phyloP scores from a whole-genome alignment of 129 eudicot species.

The Chrysanthemum lavandulifolium region DNA sequence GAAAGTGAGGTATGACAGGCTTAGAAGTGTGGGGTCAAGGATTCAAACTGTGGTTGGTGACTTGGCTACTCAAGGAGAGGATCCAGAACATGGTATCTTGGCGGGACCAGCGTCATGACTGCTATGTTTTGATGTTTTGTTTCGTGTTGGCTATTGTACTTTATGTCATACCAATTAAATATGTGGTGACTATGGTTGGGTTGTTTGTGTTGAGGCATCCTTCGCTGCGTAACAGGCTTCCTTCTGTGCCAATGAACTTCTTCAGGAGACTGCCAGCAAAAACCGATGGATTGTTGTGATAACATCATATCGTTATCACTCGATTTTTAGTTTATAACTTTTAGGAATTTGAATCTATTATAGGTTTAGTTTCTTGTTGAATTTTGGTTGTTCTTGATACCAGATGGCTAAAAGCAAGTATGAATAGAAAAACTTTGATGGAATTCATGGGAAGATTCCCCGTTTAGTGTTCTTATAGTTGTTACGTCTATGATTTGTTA shows the following conservation, averaged over 20 bases:
- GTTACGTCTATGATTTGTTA: neutral
- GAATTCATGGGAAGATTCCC: neutral
- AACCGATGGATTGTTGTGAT: slow-evolving; percentile 36
- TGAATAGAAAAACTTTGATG: neutral
- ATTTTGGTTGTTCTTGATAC: neutral
- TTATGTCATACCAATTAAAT: slow-evolving; percentile 23
- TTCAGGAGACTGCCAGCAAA: slow-evolving; percentile 36
- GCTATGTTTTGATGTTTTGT: slow-evolving; percentile 31
- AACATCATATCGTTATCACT: neutral
- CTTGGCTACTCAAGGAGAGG: slow-evolving; percentile 40
- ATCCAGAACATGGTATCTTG: slow-evolving; percentile 31
- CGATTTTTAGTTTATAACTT: neutral
- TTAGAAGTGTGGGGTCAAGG: slow-evolving; percentile 37
- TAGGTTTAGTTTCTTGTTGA: neutral
- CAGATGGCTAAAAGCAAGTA: neutral
- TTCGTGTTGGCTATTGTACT: slow-evolving; percentile 26
- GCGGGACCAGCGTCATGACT: slow-evolving; percentile 43
- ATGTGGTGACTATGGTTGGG: slow-evolving; percentile 16
- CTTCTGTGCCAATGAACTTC: slow-evolving; percentile 34
- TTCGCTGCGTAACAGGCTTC: slow-evolving; percentile 22
- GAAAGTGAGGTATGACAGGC: slow-evolving; percentile 31
- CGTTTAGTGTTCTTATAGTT: neutral
- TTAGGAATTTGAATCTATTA: neutral
- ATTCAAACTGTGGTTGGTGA: slow-evolving; percentile 33
- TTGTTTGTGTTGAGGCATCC: slow-evolving; percentile 35